phyloP scores from a whole-genome alignment of 2,329 filamentous ascomycete genomes.

The Sporothrix pallida region DNA sequence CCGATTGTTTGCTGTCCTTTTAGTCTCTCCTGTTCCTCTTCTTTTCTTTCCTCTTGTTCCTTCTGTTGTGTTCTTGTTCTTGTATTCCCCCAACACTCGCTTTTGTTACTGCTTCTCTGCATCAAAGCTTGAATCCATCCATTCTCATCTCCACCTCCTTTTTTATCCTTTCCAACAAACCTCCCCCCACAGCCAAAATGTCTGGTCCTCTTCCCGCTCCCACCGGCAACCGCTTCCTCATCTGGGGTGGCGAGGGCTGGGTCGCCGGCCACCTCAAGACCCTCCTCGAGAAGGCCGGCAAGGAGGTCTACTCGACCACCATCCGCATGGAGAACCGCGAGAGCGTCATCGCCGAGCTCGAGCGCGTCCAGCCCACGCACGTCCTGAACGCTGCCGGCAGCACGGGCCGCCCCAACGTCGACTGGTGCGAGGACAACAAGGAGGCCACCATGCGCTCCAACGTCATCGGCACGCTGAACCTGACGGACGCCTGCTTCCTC shows the following conservation, averaged over 20 bases:
- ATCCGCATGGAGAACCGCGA: constrained; percentile 69
- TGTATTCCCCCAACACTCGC: not conserved
- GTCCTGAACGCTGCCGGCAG: constrained; percentile 70
- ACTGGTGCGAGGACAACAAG: constrained; percentile 74
- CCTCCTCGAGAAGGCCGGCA: constrained; percentile 63
- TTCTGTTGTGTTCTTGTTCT: constrained; percentile 6
- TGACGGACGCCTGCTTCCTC: constrained; percentile 65
- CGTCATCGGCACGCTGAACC: constrained; percentile 67
- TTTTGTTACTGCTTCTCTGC: constrained; percentile 6
- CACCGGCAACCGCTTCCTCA: constrained; percentile 57
- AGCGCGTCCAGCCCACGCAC: constrained; percentile 66
- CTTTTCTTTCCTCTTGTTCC: not conserved
- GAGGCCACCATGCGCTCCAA: constrained; percentile 71
- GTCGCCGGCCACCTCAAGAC: constrained; percentile 65
- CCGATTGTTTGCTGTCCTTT: constrained; percentile 33
- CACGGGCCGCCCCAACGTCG: constrained; percentile 71
- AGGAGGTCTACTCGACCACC: constrained; percentile 65
- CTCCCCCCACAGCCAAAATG: constrained; percentile 31
- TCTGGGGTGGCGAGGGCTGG: constrained; percentile 70
- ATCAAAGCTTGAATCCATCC: not conserved
- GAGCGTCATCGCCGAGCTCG: constrained; percentile 61
- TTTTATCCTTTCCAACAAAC: not conserved
- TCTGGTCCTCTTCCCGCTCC: constrained; percentile 37
- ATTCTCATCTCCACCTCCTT: not conserved
- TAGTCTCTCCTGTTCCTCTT: not conserved